Evolutionary conservation across 2,329 filamentous ascomycete species (phyloP).

Genomic region (Pseudogymnoascus sp.): DNA sequence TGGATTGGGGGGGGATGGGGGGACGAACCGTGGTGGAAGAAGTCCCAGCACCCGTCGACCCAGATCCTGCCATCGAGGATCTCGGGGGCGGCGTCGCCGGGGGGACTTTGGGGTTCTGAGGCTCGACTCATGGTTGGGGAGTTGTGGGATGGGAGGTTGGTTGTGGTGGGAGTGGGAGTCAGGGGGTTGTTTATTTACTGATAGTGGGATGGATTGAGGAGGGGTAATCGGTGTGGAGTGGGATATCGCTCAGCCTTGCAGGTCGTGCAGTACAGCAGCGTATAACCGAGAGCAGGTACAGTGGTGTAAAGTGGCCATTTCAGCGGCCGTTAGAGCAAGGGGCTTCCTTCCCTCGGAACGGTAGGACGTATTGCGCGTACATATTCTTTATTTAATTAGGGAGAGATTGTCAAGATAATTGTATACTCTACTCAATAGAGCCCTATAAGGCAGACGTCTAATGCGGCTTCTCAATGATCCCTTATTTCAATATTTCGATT

Average conservation of each 20-base stretch:
- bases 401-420: neutral
- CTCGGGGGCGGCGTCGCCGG: constrained; percentile 26
- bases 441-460: neutral
- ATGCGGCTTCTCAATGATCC: neutral
- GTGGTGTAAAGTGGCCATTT: neutral
- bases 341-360: neutral
- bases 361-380: neutral
- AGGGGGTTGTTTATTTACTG: constrained; percentile 9
- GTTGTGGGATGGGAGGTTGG: neutral
- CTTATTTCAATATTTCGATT: neutral
- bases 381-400: neutral
- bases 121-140: neutral
- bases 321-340: neutral
- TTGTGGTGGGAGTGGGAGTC: neutral
- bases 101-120: constrained; percentile 14
- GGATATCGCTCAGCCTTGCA: constrained; percentile 7
- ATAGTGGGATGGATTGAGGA: constrained; percentile 7
- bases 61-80: constrained; percentile 67
- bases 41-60: constrained; percentile 99
- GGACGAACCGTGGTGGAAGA: constrained; percentile 81
- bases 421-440: neutral
- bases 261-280: neutral
- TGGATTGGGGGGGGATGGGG: too few relatives aligned
- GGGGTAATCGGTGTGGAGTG: neutral
- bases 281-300: neutral